Evolutionary conservation across 202 grass and related monocot species (phyloP), one percentile per base, ranked within the genome.

Genomic region (Miscanthus sacchariflorus): DNA sequence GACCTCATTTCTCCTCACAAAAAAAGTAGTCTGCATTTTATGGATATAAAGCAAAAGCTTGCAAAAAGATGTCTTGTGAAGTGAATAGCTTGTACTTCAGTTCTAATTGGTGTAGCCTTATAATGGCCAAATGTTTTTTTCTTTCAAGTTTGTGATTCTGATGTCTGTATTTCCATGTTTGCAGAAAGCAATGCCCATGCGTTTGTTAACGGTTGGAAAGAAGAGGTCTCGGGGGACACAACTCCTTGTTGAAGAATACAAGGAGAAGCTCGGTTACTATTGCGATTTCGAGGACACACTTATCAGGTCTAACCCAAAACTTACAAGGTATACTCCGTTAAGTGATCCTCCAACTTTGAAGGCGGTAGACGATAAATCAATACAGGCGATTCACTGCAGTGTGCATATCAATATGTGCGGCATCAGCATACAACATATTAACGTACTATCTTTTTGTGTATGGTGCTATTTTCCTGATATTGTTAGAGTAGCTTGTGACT

Each of bases 291-390:
- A 98, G 68, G 96, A 96, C 49, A 67, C 17, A 0, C 83, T 94
- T 24, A 84, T 96, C 67, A 98, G 79, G 80, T 94, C 92, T 42
- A 98, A 98, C 76, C 96, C 93, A 68, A 96, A 98, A 84, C 81
- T 81, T 33, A 96, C 93, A 54, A 90, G 93, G 96, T 96, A 87
- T 82, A 12, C 13, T 21, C 1, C 18, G 1, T 17, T 73, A 6
- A 6, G 11, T 49, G 44, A 23, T 74, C 33, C 61, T 70, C 23
- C 18, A 8, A 49, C 36, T 70, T 48, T 50, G 27, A 35, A 81
- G 24, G 61, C 0, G 12, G 13, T 83, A 30, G n/a, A 10, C 3
- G 6, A 48, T 42, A 12, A 21, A 56, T 67, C 4, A 18, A 15
- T 25, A 58, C 7, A 48, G 7, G 11, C 25, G 43, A 33, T 78